Percentiles rank a stretch among this genome's conserved stretches.
Evolutionary conservation across 345 rosid species (phyloP).

Genomic region (Rhodamnia argentea): DNA sequence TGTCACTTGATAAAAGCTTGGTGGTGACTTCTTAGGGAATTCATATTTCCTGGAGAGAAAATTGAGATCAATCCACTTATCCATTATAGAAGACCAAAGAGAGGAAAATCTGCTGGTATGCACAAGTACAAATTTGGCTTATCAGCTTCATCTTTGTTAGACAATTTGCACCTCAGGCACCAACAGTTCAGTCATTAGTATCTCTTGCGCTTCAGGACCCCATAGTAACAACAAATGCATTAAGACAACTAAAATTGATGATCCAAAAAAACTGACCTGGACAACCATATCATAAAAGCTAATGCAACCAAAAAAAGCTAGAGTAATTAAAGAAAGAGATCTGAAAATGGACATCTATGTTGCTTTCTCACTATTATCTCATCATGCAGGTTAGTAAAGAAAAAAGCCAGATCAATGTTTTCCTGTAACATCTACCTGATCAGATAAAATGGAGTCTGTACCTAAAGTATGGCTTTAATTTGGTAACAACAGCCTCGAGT

Average conservation of each 20-base stretch:
- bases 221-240: background rate
- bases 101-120: background rate
- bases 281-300: background rate
- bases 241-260: background rate
- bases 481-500: slow-evolving; percentile 61
- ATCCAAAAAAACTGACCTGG: background rate
- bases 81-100: background rate
- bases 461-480: slow-evolving; percentile 94
- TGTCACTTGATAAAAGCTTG: slow-evolving; percentile 82
- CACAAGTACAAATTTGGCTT: background rate
- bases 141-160: background rate
- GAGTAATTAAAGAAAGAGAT: background rate
- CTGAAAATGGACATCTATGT: background rate
- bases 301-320: background rate
- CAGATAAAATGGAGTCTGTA: slow-evolving; percentile 3
- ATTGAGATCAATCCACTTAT: background rate
- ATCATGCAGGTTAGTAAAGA: background rate
- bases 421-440: background rate
- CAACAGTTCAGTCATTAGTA: background rate
- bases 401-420: background rate
- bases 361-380: background rate
- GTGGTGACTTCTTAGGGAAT: slow-evolving; percentile 73
- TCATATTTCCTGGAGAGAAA: slow-evolving; percentile 57
- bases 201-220: background rate
- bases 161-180: background rate